Evolutionary conservation across 1,284 basidiomycete species (phyloP).

Genomic region (Papiliotrema terrestris): DNA sequence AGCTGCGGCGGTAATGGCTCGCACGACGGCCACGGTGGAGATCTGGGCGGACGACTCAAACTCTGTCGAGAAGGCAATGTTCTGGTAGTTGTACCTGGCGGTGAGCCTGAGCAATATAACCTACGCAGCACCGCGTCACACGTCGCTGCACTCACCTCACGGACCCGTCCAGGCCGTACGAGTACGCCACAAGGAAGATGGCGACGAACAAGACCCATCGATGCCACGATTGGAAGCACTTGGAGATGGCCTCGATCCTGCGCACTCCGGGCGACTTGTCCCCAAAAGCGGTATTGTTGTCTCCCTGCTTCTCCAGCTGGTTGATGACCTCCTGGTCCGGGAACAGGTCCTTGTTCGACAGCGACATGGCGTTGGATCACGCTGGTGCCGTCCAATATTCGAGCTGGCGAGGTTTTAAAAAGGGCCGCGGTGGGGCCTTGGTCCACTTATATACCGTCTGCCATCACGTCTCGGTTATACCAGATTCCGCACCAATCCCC

Average conservation of each 20-base stretch:
- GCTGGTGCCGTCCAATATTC: too few species aligned
- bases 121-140: conserved; percentile 2
- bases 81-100: conserved; percentile 35
- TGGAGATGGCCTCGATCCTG: conserved; percentile 44
- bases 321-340: too few species aligned
- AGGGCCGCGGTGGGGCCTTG: too few species aligned
- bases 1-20: conserved; percentile 36
- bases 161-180: conserved; percentile 1
- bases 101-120: conserved; percentile 31
- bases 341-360: too few species aligned
- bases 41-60: conserved; percentile 26
- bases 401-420: too few species aligned
- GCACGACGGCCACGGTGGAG: conserved; percentile 43
- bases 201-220: conserved; percentile 40
- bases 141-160: background rate
- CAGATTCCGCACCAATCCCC: too few species aligned
- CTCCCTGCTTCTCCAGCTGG: too few species aligned
- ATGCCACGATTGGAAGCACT: conserved; percentile 31
- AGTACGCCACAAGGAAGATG: conserved; percentile 47
- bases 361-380: too few species aligned
- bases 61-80: conserved; percentile 13
- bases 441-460: too few species aligned
- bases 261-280: conserved; percentile 28
- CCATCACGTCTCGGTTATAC: too few species aligned
- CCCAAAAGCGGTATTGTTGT: too few species aligned